Evolutionary conservation across 306 rosid species (phyloP).

Genomic region (Biancaea sappan): DNA sequence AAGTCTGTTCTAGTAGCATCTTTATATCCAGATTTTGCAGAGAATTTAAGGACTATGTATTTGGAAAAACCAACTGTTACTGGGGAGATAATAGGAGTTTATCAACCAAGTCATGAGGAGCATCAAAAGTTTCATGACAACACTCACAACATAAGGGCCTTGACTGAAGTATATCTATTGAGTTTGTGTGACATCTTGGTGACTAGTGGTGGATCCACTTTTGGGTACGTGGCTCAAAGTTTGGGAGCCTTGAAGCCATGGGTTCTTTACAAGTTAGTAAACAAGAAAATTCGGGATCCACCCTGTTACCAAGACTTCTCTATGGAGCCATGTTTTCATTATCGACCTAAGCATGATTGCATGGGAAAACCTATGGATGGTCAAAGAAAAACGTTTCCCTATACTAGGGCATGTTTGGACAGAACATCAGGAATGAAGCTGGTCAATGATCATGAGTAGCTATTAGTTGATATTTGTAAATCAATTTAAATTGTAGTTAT

Average conservation of each 20-base stretch:
- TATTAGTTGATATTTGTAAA: background rate
- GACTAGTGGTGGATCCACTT: conserved; percentile 53
- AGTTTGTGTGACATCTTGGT: conserved; percentile 50
- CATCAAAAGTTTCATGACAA: conserved; percentile 47
- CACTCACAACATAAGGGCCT: conserved; percentile 49
- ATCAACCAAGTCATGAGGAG: conserved; percentile 51
- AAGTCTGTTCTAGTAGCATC: conserved; percentile 50
- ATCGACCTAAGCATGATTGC: conserved; percentile 52
- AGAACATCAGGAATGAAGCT: conserved; percentile 52
- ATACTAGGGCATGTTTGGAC: conserved; percentile 50
- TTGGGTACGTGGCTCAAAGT: conserved; percentile 57
- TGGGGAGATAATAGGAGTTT: conserved; percentile 48
- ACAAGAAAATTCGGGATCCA: conserved; percentile 38
- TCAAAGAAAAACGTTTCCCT: conserved; percentile 42
- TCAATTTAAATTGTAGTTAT: background rate
- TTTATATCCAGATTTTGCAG: conserved; percentile 37
- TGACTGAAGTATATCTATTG: conserved; percentile 44
- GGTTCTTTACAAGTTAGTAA: conserved; percentile 49
- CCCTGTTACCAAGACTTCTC: conserved; percentile 48
- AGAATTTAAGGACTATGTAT: conserved; percentile 39
- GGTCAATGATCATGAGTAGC: conserved; percentile 1
- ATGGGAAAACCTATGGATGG: conserved; percentile 32
- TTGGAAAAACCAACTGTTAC: conserved; percentile 45
- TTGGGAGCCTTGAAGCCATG: conserved; percentile 51
- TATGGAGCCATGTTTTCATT: conserved; percentile 58